Base-by-base conservation (phyloP, 257 asterid genomes). In the Plectranthus barbatus region DNA sequence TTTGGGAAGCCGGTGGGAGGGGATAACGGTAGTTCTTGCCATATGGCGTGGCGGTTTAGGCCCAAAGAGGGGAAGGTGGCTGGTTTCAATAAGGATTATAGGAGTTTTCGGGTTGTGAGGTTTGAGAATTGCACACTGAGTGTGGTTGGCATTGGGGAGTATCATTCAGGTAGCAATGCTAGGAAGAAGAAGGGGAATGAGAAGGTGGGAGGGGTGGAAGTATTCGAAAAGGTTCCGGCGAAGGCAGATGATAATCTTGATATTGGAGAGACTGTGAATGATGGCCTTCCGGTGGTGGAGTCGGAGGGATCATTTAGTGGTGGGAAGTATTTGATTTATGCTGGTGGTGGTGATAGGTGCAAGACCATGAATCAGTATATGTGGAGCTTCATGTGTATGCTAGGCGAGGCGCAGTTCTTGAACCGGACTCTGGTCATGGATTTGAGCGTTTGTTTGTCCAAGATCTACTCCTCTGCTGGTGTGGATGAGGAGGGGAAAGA, bases 11-110 rank as follows among this genome's bases (percentile, higher is more conserved):
- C 97, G 0, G 96, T 85, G 57, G 56, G 29, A 3, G 99, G 99
- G 26, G 69, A 78, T 21, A 77, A 81, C 12, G 83, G 73, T 19
- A 77, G 51, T 18, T 80, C 91, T 15, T 92, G 99, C 68, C 96
- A 92, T 76, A 90, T 92, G 97, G 95, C 95, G 2, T 92, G 97
- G 97, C 69, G 95, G 64, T 92, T 82, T 72, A 82, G 86, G 86
- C 85, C 89, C 0, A 86, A 89, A 59, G 87, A 87, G 48, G 95
- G 84, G 56, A 82, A 92, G 58, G 72, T 74, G 29, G 79, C 81
- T 29, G 70, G 84, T 4, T 68, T 85, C 53, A 76, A 82, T 56
- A 86, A 84, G 74, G 99, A 92, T 72, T 89, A 85, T 44, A 40
- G 97, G 76, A 83, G 78, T 58, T 89, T 89, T 68, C 72, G 60